These are phyloP conservation scores for Chrysosphaeria jannelii DNA, from an alignment of 2,329 filamentous ascomycete species.

Conservation along the genomic window DNA sequence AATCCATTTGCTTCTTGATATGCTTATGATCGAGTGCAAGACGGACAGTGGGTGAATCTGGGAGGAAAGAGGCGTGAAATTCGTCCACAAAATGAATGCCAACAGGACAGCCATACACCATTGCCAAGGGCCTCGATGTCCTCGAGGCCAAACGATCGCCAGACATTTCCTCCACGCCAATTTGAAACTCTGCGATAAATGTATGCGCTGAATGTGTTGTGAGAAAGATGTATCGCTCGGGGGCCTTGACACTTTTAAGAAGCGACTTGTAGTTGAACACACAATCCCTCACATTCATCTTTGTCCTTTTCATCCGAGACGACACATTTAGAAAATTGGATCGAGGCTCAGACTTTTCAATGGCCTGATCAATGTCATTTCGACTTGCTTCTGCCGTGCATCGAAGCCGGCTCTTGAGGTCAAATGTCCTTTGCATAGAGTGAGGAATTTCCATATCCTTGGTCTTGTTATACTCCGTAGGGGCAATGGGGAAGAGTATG, in stretches of 20 bases:
- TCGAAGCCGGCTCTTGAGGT: not conserved
- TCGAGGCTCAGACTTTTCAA: not conserved
- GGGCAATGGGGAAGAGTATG: not conserved
- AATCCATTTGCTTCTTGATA: too few relatives aligned
- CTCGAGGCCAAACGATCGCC: too few relatives aligned
- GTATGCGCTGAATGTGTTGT: too few relatives aligned
- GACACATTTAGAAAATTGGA: not conserved
- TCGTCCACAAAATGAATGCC: slow-evolving; percentile 4
- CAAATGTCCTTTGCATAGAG: not conserved
- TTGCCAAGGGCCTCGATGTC: too few relatives aligned
- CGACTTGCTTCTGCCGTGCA: not conserved
- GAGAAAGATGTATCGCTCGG: slow-evolving; percentile 4
- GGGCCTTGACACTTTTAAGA: not conserved
- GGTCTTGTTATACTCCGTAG: not conserved
- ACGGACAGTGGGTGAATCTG: too few relatives aligned
- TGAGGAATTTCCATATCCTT: not conserved
- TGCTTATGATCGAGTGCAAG: not conserved
- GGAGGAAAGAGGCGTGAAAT: slow-evolving; percentile 3
- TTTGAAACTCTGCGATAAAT: too few relatives aligned
- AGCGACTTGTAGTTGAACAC: not conserved
- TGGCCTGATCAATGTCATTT: too few relatives aligned
- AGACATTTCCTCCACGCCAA: too few relatives aligned
- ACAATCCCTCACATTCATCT: not conserved
- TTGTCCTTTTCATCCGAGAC: not conserved
- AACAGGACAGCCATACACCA: slow-evolving; percentile 3